Evolutionary conservation across 495 filamentous ascomycete species (phyloP).

Genomic region (Terfezia boudieri): DNA sequence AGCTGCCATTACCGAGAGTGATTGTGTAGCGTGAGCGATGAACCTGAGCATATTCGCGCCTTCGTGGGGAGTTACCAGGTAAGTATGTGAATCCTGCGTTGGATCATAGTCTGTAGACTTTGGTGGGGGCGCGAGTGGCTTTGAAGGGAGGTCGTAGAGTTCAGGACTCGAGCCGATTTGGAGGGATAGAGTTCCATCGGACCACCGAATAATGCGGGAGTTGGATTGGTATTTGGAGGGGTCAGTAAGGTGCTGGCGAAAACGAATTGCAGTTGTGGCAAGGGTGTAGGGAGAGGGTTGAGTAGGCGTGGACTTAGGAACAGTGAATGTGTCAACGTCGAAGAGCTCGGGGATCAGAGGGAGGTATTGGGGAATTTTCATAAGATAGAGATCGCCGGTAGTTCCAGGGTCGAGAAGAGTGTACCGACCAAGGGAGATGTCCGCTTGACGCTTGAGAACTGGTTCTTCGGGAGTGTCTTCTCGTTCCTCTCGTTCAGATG

Average conservation of each 20-base stretch:
- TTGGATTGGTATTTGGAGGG: constrained; percentile 40
- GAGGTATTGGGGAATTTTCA: constrained; percentile 43
- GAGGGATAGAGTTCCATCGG: constrained; percentile 49
- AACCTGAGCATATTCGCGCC: constrained; percentile 36
- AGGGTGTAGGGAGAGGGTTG: constrained; percentile 36
- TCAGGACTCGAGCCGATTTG: constrained; percentile 43
- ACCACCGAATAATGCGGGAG: constrained; percentile 49
- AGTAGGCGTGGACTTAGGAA: constrained; percentile 28
- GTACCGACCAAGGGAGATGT: constrained; percentile 33
- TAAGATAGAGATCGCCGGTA: constrained; percentile 40
- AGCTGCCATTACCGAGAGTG: constrained; percentile 30
- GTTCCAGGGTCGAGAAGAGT: constrained; percentile 40
- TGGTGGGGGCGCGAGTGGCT: constrained; percentile 40
- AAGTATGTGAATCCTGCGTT: constrained; percentile 45
- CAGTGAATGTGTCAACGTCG: constrained; percentile 38
- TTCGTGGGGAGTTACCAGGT: constrained; percentile 40
- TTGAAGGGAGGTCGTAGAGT: constrained; percentile 42
- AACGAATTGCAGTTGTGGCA: constrained; percentile 45
- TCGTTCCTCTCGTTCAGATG: constrained; percentile 41
- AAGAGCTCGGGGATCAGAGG: constrained; percentile 41
- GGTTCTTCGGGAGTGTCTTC: constrained; percentile 22
- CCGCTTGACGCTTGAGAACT: constrained; percentile 25
- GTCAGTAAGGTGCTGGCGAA: constrained; percentile 44
- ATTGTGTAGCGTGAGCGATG: constrained; percentile 42
- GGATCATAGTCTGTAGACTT: constrained; percentile 29